Base-by-base conservation (phyloP, 345 rosid genomes). In the Gossypium turneri region DNA sequence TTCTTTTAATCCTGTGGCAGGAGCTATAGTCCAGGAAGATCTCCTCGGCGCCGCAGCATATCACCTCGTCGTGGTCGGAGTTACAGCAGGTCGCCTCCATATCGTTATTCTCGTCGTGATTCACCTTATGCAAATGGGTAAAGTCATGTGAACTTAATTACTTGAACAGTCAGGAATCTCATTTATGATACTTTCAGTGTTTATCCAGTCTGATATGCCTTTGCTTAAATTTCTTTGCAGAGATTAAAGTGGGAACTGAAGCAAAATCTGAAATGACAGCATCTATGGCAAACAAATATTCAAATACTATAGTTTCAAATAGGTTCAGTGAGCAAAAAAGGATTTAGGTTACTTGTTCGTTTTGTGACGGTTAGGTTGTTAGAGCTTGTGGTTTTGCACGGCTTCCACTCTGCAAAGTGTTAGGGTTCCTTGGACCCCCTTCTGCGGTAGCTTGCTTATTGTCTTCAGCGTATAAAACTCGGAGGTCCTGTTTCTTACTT, bases 71-170 rank as follows among this genome's bases (percentile, higher is more conserved):
- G 79, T 75, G 88, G 83, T 20, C 85, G 83, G 64, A 86, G 93
- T 76, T 80, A 83, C 83, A 92, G 97, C 87, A 84, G 91, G 81
- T 89, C 96, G 3, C 97, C 97, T 55, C 90, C 87, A 24, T 80
- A 76, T 67, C 90, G 90, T 44, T 81, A 82, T 80, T 78, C 86
- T 64, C 86, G 79, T 34, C 93, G 85, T 61, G 88, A 82, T 74
- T 87, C 89, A 0, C 93, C 97, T 64, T 88, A 77, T 81, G 87
- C 89, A 61, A 90, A 85, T 79, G 95, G 93, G 97, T 92, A 86
- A 34, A 34, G 80, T 67, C 29, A 43, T 66, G 41, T 16, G 1
- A 15, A 47, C 48, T 9, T 43, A 20, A 20, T 34, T 73, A 10
- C 3, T 78, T 56, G 17, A 52, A 34, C n/a, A 19, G 12, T 12